Evolutionary conservation across 495 filamentous ascomycete genomes (phyloP), one percentile per base, ranked within the genome.

Genomic region (Neurospora sp.): DNA sequence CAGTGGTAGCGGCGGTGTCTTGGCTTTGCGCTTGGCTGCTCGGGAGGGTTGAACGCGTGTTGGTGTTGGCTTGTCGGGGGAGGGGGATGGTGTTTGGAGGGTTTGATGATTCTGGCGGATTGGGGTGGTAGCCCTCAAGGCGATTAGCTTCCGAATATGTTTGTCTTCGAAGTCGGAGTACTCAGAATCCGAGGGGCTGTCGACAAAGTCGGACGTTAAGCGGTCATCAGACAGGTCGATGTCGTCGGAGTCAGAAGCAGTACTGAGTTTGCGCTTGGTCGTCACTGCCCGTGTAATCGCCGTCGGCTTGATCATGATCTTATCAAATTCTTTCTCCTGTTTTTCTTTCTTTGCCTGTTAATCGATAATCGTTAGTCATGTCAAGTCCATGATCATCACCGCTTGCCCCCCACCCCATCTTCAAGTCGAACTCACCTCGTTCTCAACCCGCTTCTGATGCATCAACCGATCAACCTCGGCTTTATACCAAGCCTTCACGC

Each of bases 401-500:
- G 45, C 42, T 6, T 31, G 6, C 54, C 21, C 10, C 45, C n/a
- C 45, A 28, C n/a, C 7, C 1, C 8, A 10, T 24, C 5, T 15
- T 21, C 34, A 42, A 15, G 13, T 9, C 24, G 45, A 0, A 13
- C 72, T 70, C 34, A 76, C 76, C 74, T 72, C 31, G 9, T 43
- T 40, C 4, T 72, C 17, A 37, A 74, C 59, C 11, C 7, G 69
- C 10, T 76, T 69, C 0, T 71, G 37, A 28, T 80, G 76, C 5
- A 75, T 4, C 3, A 72, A 37, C 0, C 80, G 76, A 62, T 79
- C 76, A 9, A 79, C 75, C 70, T 80, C 79, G 62, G 77, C 77
- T 70, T 79, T 81, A 74, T 79, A 81, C 80, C 80, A 81, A 9
- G 77, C 73, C 43, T 71, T 74, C 0, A 74, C 77, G 0, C 78